Base-by-base conservation (phyloP, 805 yeast species). In the Lachancea fermentati region DNA sequence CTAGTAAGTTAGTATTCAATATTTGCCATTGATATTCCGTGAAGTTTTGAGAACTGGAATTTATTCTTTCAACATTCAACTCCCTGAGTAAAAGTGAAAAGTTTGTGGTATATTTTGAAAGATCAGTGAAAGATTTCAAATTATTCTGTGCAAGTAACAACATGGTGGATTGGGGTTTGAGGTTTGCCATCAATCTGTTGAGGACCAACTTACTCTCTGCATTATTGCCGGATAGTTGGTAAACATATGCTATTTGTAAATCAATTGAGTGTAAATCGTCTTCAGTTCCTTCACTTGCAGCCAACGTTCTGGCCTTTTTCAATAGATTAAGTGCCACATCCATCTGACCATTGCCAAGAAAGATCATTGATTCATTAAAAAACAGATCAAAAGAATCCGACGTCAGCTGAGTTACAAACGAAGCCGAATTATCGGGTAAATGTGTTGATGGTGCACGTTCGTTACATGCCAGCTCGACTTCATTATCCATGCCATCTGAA, bases 361-460 rank as follows among this genome's bases (percentile, higher is more conserved):
- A 65, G 18, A 81, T 69, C 53, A 81, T 63, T 0, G 89, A 73
- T 28, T 79, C 75, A 60, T 84, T 84, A 62, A 81, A 81, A 14
- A 75, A 52, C 32, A 74, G 63, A 58, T 84, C 94, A 55, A 82
- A 80, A 2, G 78, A 71, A 13, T 53, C 60, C 5, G 51, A 51
- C 30, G 39, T 42, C 4, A 45, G 41, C 11, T 55, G 35, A 4
- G 59, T 49, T 9, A 48, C 30, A 24, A 44, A 48, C 30, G 25
- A 31, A 39, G 38, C 26, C 36, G 32, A 43, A 13, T 16, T 15
- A 9, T 49, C 46, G 19, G 60, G 55, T 5, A 47, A 49, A 14
- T 76, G 84, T 15, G 83, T 74, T 17, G 79, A 60, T 9, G 79
- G 77, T 2, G 89, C 87, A 44, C 81, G 69, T 58, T 81, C 84